A percentile compares a stretch with the other conserved stretches of the same genome.
Evolutionary conservation across 2,329 filamentous ascomycete genomes (phyloP).

Genomic region (Arthrobotrys iridis): DNA sequence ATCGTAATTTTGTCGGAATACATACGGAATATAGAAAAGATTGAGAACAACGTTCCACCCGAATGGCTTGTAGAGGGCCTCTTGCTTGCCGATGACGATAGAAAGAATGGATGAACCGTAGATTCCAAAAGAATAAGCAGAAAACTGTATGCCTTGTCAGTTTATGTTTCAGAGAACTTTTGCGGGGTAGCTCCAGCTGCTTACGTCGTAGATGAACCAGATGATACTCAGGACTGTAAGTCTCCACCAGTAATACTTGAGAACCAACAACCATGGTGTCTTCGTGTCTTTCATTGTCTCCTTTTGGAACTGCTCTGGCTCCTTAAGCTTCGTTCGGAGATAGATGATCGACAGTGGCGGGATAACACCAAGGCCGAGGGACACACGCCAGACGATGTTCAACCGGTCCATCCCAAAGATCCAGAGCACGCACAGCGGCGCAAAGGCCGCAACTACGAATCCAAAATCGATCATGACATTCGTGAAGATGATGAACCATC

Average conservation of each 20-base stretch:
- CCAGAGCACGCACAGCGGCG: conserved; percentile 74
- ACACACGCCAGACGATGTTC: conserved; percentile 81
- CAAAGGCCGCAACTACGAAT: conserved; percentile 81
- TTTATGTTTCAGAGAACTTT: neutral
- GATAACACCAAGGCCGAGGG: conserved; percentile 79
- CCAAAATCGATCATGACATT: conserved; percentile 87
- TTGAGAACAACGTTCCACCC: conserved; percentile 92
- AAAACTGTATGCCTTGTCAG: conserved; percentile 69
- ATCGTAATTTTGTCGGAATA: conserved; percentile 63
- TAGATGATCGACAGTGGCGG: conserved; percentile 77
- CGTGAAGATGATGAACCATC: conserved; percentile 91
- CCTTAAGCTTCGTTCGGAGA: conserved; percentile 76
- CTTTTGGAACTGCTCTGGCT: conserved; percentile 79
- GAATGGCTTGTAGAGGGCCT: conserved; percentile 76
- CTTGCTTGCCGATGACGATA: conserved; percentile 69
- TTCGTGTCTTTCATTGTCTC: conserved; percentile 71
- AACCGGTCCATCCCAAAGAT: conserved; percentile 72
- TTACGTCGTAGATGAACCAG: conserved; percentile 84
- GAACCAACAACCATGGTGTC: conserved; percentile 68
- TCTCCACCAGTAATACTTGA: conserved; percentile 77
- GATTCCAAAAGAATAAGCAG: conserved; percentile 83
- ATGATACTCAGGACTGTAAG: conserved; percentile 76
- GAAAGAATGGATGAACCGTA: conserved; percentile 80
- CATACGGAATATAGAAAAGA: conserved; percentile 67
- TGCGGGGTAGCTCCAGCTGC: conserved; percentile 54